Conservation (phyloP, 257 asterid genomes). For the Prunella vulgaris region DNA sequence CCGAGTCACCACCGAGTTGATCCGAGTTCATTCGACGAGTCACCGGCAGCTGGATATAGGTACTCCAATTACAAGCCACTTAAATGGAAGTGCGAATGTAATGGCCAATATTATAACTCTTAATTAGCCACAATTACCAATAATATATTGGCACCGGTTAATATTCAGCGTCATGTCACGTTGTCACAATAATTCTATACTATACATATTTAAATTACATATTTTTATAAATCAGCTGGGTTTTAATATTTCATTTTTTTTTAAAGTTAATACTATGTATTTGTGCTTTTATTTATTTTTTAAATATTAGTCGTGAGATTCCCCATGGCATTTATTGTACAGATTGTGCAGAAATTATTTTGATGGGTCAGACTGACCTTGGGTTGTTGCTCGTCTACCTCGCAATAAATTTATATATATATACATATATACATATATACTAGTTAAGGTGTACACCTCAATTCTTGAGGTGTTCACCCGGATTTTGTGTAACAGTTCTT, state of each 20-base stretch:
- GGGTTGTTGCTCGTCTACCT: slow-evolving; percentile 21
- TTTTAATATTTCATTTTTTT: not conserved
- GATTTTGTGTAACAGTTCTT: no score
- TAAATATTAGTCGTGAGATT: slow-evolving; percentile 12
- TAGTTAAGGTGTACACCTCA: no score
- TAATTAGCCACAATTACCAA: not conserved
- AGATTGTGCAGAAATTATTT: slow-evolving; percentile 23
- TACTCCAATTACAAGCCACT: slow-evolving; percentile 99
- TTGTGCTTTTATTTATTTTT: not conserved
- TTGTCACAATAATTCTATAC: no score
- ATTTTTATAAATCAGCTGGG: not conserved
- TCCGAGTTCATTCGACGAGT: slow-evolving; percentile 28
- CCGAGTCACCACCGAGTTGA: slow-evolving; percentile 45
- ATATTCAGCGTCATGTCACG: no score
- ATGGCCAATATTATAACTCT: slow-evolving; percentile 71
- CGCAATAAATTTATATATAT: not conserved
- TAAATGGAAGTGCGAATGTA: slow-evolving; percentile 96
- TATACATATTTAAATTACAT: not conserved
- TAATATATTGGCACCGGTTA: no score
- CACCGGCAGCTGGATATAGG: slow-evolving; percentile 41
- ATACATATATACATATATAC: no score
- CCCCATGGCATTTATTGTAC: slow-evolving; percentile 15
- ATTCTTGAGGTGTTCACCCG: no score
- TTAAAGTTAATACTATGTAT: not conserved
- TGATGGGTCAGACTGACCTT: slow-evolving; percentile 20